Base-by-base conservation (phyloP, 345 rosid genomes). In the Moricandia moricandioides region DNA sequence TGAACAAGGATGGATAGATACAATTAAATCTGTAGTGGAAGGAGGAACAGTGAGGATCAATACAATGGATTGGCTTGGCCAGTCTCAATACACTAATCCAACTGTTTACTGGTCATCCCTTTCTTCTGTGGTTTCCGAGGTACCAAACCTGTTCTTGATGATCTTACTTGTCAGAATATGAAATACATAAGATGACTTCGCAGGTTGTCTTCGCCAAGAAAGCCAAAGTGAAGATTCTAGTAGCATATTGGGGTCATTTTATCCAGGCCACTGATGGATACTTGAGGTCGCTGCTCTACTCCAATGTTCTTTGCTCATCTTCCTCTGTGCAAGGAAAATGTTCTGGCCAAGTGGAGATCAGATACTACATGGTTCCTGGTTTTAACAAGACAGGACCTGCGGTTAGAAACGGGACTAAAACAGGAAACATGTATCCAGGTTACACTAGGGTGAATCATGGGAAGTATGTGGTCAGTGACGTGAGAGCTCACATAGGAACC, bases 41-140 rank as follows among this genome's bases (percentile, higher is more conserved):
- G 89, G 92, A 75, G 87, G 82, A 54, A 86, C 84, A 0, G 84
- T 93, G 43, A 85, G 93, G 79, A 90, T 93, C 55, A 89, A 77
- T 69, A 89, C 96, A 6, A 93, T 90, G 93, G 98, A 93, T 66
- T 93, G 97, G 97, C 93, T 93, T 47, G 97, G 98, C 17, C 98
- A 93, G 79, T 89, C 97, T 39, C 91, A 90, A n/a, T 90, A 65
- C 71, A 70, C 68, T 14, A 51, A 80, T 9, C 85, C 77, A 63
- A 84, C 79, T 3, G 85, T 90, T 79, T 90, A 85, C 64, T 93
- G 98, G 97, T 75, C 97, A 33, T 84, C 92, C 18, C 84, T 93
- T 70, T 87, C 96, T 55, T 83, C 93, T 9, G 88, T 92, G 18
- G 65, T 93, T 66, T 86, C 97, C 8, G 84, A 93, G 96, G 98